Percentiles rank a stretch among this genome's conserved stretches.
Evolutionary conservation across 2,329 filamentous ascomycete genomes (phyloP).

Genomic region (Venturia aucupariae): DNA sequence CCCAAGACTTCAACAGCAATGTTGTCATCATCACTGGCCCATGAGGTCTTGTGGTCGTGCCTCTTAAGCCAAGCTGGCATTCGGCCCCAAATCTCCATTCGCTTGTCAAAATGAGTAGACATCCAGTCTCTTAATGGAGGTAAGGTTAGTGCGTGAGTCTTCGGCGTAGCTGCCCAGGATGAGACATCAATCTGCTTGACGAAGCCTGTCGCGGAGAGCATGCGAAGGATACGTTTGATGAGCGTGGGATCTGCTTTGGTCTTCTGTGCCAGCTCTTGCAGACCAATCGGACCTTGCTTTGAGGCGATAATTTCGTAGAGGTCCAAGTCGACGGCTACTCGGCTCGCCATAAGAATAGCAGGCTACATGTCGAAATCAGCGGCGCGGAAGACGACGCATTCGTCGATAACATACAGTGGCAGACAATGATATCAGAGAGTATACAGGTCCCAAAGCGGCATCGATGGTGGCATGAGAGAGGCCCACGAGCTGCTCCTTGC

Average conservation of each 20-base stretch:
- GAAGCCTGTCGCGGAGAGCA: conserved; percentile 2
- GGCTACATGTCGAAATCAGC: neutral
- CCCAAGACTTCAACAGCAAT: neutral
- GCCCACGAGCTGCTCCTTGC: conserved; percentile 8
- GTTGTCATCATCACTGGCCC: conserved; percentile 11
- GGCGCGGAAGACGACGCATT: neutral
- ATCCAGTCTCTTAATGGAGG: conserved; percentile 3
- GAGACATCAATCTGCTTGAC: neutral
- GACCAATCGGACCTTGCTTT: neutral
- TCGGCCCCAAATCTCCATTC: conserved; percentile 10
- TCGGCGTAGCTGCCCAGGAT: conserved; percentile 2
- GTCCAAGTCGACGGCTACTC: conserved; percentile 11
- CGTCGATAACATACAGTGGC: neutral
- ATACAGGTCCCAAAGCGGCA: conserved; percentile 1
- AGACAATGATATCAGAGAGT: neutral
- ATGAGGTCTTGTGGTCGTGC: conserved; percentile 3
- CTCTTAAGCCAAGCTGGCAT: conserved; percentile 8
- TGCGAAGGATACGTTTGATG: conserved; percentile 12
- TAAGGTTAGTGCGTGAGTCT: neutral
- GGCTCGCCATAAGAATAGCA: neutral
- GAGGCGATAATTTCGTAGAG: neutral
- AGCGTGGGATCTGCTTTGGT: neutral
- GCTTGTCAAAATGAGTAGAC: conserved; percentile 2
- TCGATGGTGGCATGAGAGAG: conserved; percentile 7
- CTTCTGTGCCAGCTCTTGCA: neutral